These are phyloP conservation scores for Heteromeles arbutifolia DNA, from an alignment of 306 rosid species.

Conservation along the genomic window DNA sequence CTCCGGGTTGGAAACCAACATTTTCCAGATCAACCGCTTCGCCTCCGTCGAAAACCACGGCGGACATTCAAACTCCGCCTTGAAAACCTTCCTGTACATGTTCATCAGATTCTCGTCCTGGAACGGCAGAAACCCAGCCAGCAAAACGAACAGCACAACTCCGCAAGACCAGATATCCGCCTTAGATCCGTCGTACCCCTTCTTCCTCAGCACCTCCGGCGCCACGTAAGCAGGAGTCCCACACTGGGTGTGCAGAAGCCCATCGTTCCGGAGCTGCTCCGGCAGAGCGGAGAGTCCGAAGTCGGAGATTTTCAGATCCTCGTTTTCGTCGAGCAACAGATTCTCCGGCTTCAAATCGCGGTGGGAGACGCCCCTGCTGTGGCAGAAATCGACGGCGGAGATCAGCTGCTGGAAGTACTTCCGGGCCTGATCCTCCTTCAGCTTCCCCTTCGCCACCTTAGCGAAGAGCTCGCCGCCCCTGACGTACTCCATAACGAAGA, in stretches of 20 bases:
- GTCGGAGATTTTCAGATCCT: slow-evolving; percentile 58
- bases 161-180: slow-evolving; percentile 85
- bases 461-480: slow-evolving; percentile 80
- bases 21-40: slow-evolving; percentile 41
- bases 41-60: slow-evolving; percentile 65
- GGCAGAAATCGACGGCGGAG: slow-evolving; percentile 73
- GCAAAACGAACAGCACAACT: slow-evolving; percentile 50
- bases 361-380: slow-evolving; percentile 74
- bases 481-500: slow-evolving; percentile 68
- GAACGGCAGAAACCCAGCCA: slow-evolving; percentile 77
- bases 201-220: slow-evolving; percentile 56
- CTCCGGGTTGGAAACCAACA: slow-evolving; percentile 54
- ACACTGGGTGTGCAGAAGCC: slow-evolving; percentile 76
- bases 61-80: slow-evolving; percentile 57
- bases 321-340: slow-evolving; percentile 58
- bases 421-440: slow-evolving; percentile 59
- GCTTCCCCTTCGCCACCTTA: slow-evolving; percentile 54
- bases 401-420: slow-evolving; percentile 65
- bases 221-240: slow-evolving; percentile 88
- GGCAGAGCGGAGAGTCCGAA: slow-evolving; percentile 77
- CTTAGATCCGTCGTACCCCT: slow-evolving; percentile 64
- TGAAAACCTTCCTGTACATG: slow-evolving; percentile 58
- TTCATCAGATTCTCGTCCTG: slow-evolving; percentile 56
- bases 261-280: slow-evolving; percentile 60
- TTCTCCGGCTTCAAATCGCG: slow-evolving; percentile 83